Base-by-base conservation (phyloP, 2,329 filamentous ascomycete species). In the Monosporascus cannonballus region DNA sequence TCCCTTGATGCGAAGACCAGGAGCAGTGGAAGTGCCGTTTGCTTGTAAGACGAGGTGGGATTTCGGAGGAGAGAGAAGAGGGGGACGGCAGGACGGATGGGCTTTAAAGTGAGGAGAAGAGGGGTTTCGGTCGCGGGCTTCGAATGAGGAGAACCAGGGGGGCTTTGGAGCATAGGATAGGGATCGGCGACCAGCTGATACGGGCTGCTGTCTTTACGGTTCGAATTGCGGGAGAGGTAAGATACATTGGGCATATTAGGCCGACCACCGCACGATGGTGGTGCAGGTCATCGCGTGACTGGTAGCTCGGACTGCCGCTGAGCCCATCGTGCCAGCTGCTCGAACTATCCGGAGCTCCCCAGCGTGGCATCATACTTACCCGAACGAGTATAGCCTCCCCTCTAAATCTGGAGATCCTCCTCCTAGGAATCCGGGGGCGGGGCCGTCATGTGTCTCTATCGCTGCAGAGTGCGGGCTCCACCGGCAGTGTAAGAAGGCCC, bases 101-200 rank as follows among this genome's bases (percentile, higher is more conserved):
- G 20, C 24, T 47, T 20, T 50, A 59, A 59, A 54, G 52, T 48
- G 47, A 55, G 56, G 50, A 51, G 54, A 54, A 60, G 59, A 54
- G 60, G 54, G 51, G 57, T 18, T 42, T 42, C 18, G 30, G 30
- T 24, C 39, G n/a, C 18, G 9, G 39, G 39, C n/a, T 18, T 20
- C 39, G 39, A 42, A 42, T 42, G 39, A n/a, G 22, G 25, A 44
- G 41, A 44, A 44, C 41, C 22, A 14, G 17, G 18, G 18, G 11
- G 8, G 38, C 38, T 20, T 34, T 34, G 30, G 30, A 34, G 30
- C 30, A 34, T 14, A 34, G 4, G 30, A 34, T 14, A 9, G 56
- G 56, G 51, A 61, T 61, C 60, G 52, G 56, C 60, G 53, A 57
- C 58, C 63, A 61, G 61, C 62, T 66, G 62, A 64, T 62, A 51